These are phyloP conservation scores for Phytopythium helicoides DNA, from an alignment of 352 stramenopile genomes.

Conservation along the genomic window DNA sequence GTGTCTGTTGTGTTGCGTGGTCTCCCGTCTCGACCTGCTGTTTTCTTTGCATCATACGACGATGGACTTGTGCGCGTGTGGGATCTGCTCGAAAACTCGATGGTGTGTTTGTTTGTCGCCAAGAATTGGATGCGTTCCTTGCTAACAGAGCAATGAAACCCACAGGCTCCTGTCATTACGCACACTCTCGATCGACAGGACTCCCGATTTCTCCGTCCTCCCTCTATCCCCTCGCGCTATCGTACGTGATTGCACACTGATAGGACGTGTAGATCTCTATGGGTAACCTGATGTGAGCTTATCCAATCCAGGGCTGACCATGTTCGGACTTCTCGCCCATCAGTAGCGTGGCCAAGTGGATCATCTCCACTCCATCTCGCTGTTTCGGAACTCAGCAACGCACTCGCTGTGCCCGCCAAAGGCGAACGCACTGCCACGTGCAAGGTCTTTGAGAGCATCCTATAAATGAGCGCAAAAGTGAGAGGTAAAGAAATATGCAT, in stretches of 20 bases:
- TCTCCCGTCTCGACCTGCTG: slow-evolving; percentile 42
- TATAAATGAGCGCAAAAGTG: slow-evolving; percentile 10
- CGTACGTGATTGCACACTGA: slow-evolving; percentile 19
- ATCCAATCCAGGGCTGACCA: slow-evolving; percentile 35
- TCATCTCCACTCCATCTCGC: slow-evolving; percentile 22
- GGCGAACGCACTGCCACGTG: slow-evolving; percentile 17
- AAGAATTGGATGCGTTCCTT: no score
- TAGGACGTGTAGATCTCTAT: background rate
- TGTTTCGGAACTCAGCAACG: slow-evolving; percentile 19
- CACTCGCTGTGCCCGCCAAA: slow-evolving; percentile 16
- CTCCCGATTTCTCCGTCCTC: slow-evolving; percentile 17
- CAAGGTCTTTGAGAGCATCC: slow-evolving; percentile 24
- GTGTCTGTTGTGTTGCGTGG: slow-evolving; percentile 43
- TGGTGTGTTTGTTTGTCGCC: slow-evolving; percentile 14
- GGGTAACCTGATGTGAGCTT: background rate
- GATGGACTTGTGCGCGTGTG: slow-evolving; percentile 45
- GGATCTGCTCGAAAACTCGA: slow-evolving; percentile 47
- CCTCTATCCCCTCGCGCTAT: slow-evolving; percentile 38
- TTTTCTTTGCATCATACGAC: slow-evolving; percentile 59
- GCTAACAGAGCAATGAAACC: no score
- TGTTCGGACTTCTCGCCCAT: slow-evolving; percentile 46
- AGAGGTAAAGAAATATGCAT: no score
- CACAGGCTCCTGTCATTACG: slow-evolving; percentile 27
- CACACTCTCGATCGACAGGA: slow-evolving; percentile 22
- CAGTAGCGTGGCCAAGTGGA: slow-evolving; percentile 28